phyloP scores from a whole-genome alignment of 345 rosid genomes.

The Xanthoceras sorbifolium region DNA sequence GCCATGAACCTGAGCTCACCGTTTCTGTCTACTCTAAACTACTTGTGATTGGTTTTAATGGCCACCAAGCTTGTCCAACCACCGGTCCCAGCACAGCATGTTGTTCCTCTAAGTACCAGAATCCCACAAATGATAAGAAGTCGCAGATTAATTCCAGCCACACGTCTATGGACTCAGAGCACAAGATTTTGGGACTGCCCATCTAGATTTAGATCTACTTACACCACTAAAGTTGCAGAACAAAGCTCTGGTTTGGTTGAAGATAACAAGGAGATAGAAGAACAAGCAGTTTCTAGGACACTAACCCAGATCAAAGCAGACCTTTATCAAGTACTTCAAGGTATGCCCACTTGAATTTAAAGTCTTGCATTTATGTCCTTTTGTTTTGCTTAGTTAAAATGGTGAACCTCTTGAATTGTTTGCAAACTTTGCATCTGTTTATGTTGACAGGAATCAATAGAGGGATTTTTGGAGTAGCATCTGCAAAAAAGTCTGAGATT shows the following conservation, averaged over 20 bases:
- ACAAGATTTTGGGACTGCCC: slow-evolving; percentile 3
- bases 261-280: slow-evolving; percentile 5
- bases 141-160: slow-evolving; percentile 21
- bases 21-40: background rate
- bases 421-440: background rate
- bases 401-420: background rate
- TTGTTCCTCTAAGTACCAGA: slow-evolving; percentile 20
- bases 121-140: slow-evolving; percentile 18
- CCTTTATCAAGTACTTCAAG: slow-evolving; percentile 47
- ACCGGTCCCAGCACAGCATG: slow-evolving; percentile 33
- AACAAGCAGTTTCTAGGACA: slow-evolving; percentile 10
- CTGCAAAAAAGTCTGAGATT: slow-evolving; percentile 68
- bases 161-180: slow-evolving; percentile 24
- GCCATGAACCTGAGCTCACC: background rate
- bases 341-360: slow-evolving; percentile 30
- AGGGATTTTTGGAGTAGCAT: slow-evolving; percentile 76
- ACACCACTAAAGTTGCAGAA: slow-evolving; percentile 38
- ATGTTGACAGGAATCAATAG: slow-evolving; percentile 59
- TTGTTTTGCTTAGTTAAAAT: background rate
- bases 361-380: background rate
- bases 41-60: slow-evolving; percentile 22
- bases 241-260: slow-evolving; percentile 38
- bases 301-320: slow-evolving; percentile 47
- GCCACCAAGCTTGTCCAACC: slow-evolving; percentile 40
- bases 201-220: slow-evolving; percentile 25